Evolutionary conservation across 108 stramenopile species (phyloP).

Genomic region (Stephanodiscus minutulus): DNA sequence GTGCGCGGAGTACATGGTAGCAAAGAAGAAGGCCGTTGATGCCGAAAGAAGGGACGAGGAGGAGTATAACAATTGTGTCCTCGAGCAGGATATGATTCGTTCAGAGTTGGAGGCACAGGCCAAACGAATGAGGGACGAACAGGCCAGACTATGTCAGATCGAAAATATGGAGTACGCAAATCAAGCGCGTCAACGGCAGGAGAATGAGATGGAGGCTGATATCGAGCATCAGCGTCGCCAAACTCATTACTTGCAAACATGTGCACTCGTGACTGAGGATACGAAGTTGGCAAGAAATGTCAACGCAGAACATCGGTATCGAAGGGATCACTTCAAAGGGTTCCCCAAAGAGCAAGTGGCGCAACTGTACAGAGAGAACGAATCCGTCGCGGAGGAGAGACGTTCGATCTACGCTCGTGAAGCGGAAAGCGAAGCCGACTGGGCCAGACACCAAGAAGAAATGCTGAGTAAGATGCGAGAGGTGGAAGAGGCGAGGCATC

Average conservation of each 20-base stretch:
- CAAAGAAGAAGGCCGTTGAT: constrained; percentile 35
- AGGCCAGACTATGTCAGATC: constrained; percentile 28
- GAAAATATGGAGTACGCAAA: constrained; percentile 44
- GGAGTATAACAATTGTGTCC: constrained; percentile 34
- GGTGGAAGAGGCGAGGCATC: constrained; percentile 14
- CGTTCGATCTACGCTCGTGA: constrained; percentile 7
- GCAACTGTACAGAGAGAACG: constrained; percentile 38
- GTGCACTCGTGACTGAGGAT: constrained; percentile 36
- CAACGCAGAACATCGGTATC: constrained; percentile 22
- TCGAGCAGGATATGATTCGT: constrained; percentile 37
- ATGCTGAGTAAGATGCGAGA: constrained; percentile 17
- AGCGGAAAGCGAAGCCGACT: constrained; percentile 22
- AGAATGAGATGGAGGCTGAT: constrained; percentile 31
- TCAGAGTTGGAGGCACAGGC: constrained; percentile 16
- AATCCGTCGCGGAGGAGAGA: constrained; percentile 34
- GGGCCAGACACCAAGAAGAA: constrained; percentile 30
- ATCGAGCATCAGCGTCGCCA: constrained; percentile 34
- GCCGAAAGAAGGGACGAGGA: constrained; percentile 30
- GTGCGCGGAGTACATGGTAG: constrained; percentile 30
- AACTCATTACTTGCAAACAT: constrained; percentile 28
- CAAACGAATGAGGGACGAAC: constrained; percentile 22
- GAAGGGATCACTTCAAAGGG: constrained; percentile 50
- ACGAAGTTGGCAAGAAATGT: constrained; percentile 17
- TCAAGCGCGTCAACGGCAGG: constrained; percentile 16
- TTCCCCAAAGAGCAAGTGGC: constrained; percentile 28